These are phyloP conservation scores for Marasmius fiardii DNA, from an alignment of 1,284 basidiomycete species.

Conservation along the genomic window DNA sequence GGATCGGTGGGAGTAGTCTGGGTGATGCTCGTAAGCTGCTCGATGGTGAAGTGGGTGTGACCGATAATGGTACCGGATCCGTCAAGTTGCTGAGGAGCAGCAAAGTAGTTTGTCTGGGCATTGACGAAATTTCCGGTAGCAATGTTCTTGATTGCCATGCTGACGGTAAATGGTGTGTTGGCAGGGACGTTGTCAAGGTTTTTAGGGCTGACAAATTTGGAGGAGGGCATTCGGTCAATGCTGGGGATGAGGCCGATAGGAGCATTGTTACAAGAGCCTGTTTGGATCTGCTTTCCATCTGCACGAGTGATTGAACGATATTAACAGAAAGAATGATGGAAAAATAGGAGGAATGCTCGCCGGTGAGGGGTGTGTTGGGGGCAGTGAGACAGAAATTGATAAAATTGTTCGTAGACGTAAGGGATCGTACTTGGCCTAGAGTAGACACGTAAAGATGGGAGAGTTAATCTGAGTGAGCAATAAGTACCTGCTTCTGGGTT, in stretches of 20 bases:
- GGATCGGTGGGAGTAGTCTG: slow-evolving; percentile 48
- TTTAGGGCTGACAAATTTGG: slow-evolving; percentile 48
- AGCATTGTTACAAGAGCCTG: slow-evolving; percentile 13
- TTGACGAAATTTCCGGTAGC: slow-evolving; percentile 53
- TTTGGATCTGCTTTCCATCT: slow-evolving; percentile 11
- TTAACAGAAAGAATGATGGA: not conserved
- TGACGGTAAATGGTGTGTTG: slow-evolving; percentile 37
- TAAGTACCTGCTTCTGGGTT: slow-evolving; percentile 8
- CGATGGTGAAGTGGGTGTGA: slow-evolving; percentile 59
- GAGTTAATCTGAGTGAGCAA: slow-evolving; percentile 41
- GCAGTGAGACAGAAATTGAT: slow-evolving; percentile 41
- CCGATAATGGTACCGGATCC: slow-evolving; percentile 45
- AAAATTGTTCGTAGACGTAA: slow-evolving; percentile 55
- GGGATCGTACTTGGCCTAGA: too few relatives aligned
- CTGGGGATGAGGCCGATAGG: slow-evolving; percentile 12
- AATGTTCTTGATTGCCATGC: slow-evolving; percentile 42
- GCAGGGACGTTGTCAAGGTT: slow-evolving; percentile 42
- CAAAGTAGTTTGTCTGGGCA: slow-evolving; percentile 54
- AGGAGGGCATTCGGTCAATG: slow-evolving; percentile 43
- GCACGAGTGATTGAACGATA: too few relatives aligned
- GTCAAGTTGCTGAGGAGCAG: slow-evolving; percentile 57
- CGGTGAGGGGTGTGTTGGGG: slow-evolving; percentile 20
- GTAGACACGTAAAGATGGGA: too few relatives aligned
- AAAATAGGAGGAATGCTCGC: not conserved
- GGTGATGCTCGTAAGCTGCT: slow-evolving; percentile 40